Evolutionary conservation across 139 green algal species (phyloP).

Genomic region (Trebouxia sp.): DNA sequence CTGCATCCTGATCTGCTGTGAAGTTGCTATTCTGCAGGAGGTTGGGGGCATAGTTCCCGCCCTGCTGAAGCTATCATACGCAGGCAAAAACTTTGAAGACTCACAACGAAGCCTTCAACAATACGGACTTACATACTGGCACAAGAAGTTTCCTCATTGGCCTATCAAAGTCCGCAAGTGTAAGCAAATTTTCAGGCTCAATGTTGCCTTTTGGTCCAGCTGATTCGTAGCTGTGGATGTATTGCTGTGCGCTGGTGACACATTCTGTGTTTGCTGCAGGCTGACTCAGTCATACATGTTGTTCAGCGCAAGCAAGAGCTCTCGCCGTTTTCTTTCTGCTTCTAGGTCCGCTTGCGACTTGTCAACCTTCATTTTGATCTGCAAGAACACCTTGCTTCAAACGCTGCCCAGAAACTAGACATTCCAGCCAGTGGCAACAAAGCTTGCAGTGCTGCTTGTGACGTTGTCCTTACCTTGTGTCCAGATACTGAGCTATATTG

Average conservation of each 20-base stretch:
- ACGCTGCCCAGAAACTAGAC: background rate
- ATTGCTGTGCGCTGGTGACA: too few species aligned
- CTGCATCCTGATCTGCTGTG: background rate
- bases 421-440: background rate
- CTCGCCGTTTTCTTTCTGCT: background rate
- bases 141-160: slow-evolving; percentile 88
- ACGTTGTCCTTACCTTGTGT: background rate
- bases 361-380: slow-evolving; percentile 34
- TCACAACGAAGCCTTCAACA: slow-evolving; percentile 89
- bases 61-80: slow-evolving; percentile 76
- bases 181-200: slow-evolving; percentile 23
- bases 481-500: slow-evolving; percentile 22
- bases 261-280: background rate
- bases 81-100: slow-evolving; percentile 85
- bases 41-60: slow-evolving; percentile 79
- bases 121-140: slow-evolving; percentile 88
- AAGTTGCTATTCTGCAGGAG: slow-evolving; percentile 50
- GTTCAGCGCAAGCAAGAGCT: slow-evolving; percentile 22
- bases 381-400: background rate
- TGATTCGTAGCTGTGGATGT: background rate
- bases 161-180: slow-evolving; percentile 70
- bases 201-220: too few species aligned
- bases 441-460: background rate
- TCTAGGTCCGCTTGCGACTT: slow-evolving; percentile 18
- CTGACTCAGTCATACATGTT: slow-evolving; percentile 17